Evolutionary conservation across 2,329 filamentous ascomycete genomes (phyloP), one percentile per base, ranked within the genome.

Genomic region (Stagonosporopsis cucurbitacearum): DNA sequence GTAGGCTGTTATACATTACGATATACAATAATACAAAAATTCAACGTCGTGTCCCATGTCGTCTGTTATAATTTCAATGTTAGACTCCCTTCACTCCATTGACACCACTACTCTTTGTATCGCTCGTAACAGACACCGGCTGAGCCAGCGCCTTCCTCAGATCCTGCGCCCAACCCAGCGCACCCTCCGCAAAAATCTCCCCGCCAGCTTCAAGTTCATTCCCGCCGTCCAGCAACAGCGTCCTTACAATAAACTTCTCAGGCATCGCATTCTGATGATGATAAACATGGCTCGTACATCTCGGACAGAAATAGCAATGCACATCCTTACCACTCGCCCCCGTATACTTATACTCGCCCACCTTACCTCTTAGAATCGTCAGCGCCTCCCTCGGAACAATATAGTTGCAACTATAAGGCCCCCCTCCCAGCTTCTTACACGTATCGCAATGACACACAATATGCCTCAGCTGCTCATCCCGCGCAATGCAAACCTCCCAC

Each of bases 261-360:
- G 74, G 73, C 72, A 77, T 75, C 9, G 69, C 71, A 40, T 74
- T 72, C 54, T 76, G 75, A 36, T 75, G 70, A 51, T 77, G 75
- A 43, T 76, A 77, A n/a, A 77, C 70, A 54, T 77, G 75, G 39
- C 66, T 71, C 5, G 75, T 78, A 58, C 75, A 78, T 4, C 62
- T 74, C 17, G 63, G 58, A 54, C 75, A 78, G 52, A 73, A 76
- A 56, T 67, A 76, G 58, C 75, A 78, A 45, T 69, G 62, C 25
- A 77, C 73, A 39, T 67, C 64, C 43, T 74, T 76, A 57, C 71
- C 73, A 41, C 66, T 70, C 12, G 69, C 69, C 6, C 72, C 72
- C 40, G 64, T 65, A 28, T 74, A 75, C 1, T 62, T 67, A 54
- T 75, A 75, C 32, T 67, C 62, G 2, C 60, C 66, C 26, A 62